These are phyloP conservation scores for Gossypium davidsonii DNA, from an alignment of 441 rosid species.

Conservation along the genomic window DNA sequence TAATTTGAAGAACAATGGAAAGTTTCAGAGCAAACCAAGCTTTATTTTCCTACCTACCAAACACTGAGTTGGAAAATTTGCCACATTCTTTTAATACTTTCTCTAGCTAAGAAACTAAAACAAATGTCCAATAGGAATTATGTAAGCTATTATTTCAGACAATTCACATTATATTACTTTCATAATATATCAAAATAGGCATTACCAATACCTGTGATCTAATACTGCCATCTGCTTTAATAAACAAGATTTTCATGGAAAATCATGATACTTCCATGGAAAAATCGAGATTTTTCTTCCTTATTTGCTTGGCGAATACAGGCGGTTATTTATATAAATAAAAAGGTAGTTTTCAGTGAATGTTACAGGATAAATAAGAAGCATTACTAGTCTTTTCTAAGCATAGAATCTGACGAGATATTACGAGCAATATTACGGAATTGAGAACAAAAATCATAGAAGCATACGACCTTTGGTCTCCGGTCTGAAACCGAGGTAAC, in stretches of 20 bases:
- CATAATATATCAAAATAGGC: not conserved
- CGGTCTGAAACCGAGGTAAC: not conserved
- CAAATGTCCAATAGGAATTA: not conserved
- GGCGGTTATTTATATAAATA: not conserved
- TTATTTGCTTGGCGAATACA: not conserved
- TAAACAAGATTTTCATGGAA: not conserved
- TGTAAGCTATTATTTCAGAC: not conserved
- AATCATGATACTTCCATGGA: not conserved
- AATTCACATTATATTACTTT: not conserved
- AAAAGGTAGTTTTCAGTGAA: not conserved
- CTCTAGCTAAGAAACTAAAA: not conserved
- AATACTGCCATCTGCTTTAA: not conserved
- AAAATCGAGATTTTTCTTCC: not conserved
- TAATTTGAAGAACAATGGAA: not conserved
- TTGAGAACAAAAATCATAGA: not conserved
- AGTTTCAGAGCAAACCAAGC: not conserved
- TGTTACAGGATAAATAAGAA: not conserved
- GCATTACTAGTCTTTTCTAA: not conserved
- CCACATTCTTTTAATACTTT: not conserved
- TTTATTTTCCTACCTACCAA: not conserved
- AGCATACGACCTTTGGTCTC: not conserved
- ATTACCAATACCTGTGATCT: not conserved
- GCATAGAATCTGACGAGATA: not conserved
- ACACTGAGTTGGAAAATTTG: not conserved
- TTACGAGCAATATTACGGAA: not conserved